Evolutionary conservation across 2,329 filamentous ascomycete species (phyloP), one percentile per base, ranked within the genome.

Genomic region (Fusarium globosum): DNA sequence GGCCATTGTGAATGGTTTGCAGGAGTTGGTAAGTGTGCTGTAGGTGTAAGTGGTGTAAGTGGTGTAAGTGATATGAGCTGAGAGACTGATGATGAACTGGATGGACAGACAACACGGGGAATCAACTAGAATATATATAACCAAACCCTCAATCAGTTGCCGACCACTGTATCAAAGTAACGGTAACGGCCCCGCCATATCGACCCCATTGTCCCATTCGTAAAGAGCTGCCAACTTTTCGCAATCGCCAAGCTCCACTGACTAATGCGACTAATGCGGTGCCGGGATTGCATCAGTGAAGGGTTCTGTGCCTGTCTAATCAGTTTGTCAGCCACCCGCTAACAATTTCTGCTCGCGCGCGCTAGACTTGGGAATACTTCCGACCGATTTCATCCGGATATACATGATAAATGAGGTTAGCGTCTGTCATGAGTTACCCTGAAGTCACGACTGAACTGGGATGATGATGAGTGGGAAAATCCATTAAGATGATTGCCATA

Each of bases 1-100:
- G 69, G 85, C 80, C 85, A 86, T 87, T 78, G 80, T 85, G 81
- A 77, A 65, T 67, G 18, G 74, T 72, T 70, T 52, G 18, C 21
- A 23, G 13, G 66, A 7, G 55, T 26, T 59, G 65, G 56, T 49
- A 30, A 46, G 65, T 62, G 53, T 66, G 38, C 28, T 49, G 48
- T 48, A 55, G 33, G 23, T 48, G 62, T 63, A 42, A 41, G 55
- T 58, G 38, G 45, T 64, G 38, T 61, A 48, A 42, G n/a, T 21
- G 33, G 45, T 64, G 38, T 61, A 48, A 42, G n/a, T 21, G 33
- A 20, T 20, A 38, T 58, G 33, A 59, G 67, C 52, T 70, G 41
- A 69, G 51, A 64, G 42, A 45, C 51, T 57, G 58, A n/a, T 63
- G 58, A 65, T 46, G 49, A 45, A 7, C 6, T 48, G 28, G 33